Evolutionary conservation across 495 filamentous ascomycete species (phyloP).

Genomic region (Bryoglossum gracile): DNA sequence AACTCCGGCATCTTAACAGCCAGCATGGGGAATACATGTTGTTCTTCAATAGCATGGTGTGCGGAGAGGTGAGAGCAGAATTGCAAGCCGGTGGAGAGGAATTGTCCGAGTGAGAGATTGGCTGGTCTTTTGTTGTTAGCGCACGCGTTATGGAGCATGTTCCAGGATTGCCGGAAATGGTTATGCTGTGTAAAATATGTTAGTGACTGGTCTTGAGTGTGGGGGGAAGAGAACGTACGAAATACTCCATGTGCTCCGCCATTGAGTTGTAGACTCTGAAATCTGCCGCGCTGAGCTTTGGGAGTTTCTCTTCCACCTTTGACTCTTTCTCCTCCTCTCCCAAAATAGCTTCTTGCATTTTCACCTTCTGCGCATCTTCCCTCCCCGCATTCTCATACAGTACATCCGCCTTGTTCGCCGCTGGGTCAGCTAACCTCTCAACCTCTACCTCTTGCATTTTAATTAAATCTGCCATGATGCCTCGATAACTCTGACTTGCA

Average conservation of each 20-base stretch:
- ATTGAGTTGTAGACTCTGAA: constrained; percentile 15
- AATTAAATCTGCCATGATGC: constrained; percentile 16
- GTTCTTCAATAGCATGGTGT: constrained; percentile 84
- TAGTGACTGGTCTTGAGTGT: neutral
- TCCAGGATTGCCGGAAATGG: constrained; percentile 70
- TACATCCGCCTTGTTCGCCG: constrained; percentile 1
- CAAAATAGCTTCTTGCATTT: too few species aligned
- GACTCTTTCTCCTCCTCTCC: constrained; percentile 1
- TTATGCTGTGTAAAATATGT: constrained; percentile 44
- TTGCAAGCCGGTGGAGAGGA: constrained; percentile 54
- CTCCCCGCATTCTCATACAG: constrained; percentile 3
- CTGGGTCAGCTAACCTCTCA: neutral
- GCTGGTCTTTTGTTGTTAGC: constrained; percentile 43
- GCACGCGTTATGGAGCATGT: constrained; percentile 54
- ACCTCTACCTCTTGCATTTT: neutral
- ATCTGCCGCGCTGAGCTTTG: constrained; percentile 19
- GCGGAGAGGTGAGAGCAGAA: constrained; percentile 62
- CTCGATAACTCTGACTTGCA: constrained; percentile 5
- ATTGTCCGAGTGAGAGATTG: constrained; percentile 53
- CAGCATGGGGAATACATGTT: constrained; percentile 71
- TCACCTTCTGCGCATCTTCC: constrained; percentile 1
- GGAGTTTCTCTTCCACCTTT: constrained; percentile 8
- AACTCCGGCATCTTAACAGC: constrained; percentile 80
- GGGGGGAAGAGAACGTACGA: constrained; percentile 35
- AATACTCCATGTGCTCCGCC: constrained; percentile 60